A percentile compares a stretch with the other conserved stretches of the same genome.
phyloP scores from a whole-genome alignment of 2,329 filamentous ascomycete species.

The Cladosporium austrohemisphaericum region DNA sequence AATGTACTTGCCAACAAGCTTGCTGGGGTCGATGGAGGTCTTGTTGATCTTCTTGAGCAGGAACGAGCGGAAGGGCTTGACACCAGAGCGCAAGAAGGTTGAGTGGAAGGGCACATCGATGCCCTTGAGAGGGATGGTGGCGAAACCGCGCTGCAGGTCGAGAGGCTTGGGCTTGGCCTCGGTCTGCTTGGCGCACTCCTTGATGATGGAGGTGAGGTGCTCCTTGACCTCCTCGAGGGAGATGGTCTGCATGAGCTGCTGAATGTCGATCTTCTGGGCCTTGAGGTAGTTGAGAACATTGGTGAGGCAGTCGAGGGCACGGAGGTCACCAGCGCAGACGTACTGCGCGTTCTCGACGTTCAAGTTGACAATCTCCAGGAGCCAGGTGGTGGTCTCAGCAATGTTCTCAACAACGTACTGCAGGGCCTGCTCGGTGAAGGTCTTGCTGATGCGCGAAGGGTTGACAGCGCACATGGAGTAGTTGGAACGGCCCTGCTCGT shows the following conservation, averaged over 20 bases:
- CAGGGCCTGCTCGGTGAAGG: slow-evolving; percentile 94
- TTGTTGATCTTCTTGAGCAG: slow-evolving; percentile 99
- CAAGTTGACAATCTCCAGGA: slow-evolving; percentile 98
- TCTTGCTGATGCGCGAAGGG: slow-evolving; percentile 95
- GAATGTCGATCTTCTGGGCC: slow-evolving; percentile 94
- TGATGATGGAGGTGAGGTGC: slow-evolving; percentile 86
- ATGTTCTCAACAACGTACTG: slow-evolving; percentile 97
- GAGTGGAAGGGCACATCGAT: slow-evolving; percentile 99
- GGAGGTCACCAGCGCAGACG: slow-evolving; percentile 63
- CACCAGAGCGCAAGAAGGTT: slow-evolving; percentile 93
- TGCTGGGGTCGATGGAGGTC: slow-evolving; percentile 94
- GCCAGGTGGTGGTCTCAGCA: slow-evolving; percentile 87
- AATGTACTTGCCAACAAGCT: slow-evolving; percentile 97
- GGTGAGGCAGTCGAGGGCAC: slow-evolving; percentile 62
- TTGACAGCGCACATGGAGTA: slow-evolving; percentile 99
- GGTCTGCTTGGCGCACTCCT: slow-evolving; percentile 80
- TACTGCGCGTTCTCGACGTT: slow-evolving; percentile 70
- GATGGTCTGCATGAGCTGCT: slow-evolving; percentile 80
- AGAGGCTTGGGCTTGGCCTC: slow-evolving; percentile 83
- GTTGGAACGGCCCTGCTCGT: slow-evolving; percentile 87
- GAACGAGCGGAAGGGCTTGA: slow-evolving; percentile 98
- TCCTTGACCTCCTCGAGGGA: slow-evolving; percentile 87
- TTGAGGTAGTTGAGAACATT: slow-evolving; percentile 94
- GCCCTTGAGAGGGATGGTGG: slow-evolving; percentile 91
- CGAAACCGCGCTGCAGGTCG: slow-evolving; percentile 89